Evolutionary conservation across 495 filamentous ascomycete genomes (phyloP).

Genomic region (Penicillium daleae): DNA sequence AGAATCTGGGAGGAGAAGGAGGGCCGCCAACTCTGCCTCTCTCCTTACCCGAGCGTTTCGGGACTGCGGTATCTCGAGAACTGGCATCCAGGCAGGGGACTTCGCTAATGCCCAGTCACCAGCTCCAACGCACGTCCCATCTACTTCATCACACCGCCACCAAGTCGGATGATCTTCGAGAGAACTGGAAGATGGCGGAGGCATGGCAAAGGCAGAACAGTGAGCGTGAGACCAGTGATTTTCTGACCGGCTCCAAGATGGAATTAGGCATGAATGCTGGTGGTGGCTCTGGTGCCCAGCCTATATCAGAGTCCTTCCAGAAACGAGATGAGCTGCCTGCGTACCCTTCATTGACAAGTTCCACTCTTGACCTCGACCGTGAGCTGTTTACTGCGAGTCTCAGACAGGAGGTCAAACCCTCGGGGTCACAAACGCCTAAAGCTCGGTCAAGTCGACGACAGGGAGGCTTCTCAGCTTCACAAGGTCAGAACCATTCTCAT

Average conservation of each 20-base stretch:
- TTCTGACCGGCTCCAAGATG: background rate
- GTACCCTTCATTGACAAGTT: background rate
- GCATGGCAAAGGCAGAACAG: constrained; percentile 27
- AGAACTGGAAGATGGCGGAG: constrained; percentile 34
- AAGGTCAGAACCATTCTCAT: constrained; percentile 4
- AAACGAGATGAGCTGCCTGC: background rate
- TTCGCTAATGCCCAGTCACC: constrained; percentile 23
- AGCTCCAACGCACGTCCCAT: constrained; percentile 15
- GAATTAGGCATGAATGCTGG: background rate
- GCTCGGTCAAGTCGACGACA: background rate
- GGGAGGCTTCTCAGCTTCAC: background rate
- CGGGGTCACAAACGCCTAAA: background rate
- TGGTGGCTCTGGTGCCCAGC: background rate
- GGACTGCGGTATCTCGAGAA: constrained; percentile 40
- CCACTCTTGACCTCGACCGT: constrained; percentile 33
- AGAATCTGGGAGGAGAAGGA: background rate
- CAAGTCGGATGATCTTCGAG: constrained; percentile 31
- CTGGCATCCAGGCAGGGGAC: constrained; percentile 35
- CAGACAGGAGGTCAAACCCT: constrained; percentile 22
- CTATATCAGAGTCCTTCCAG: background rate
- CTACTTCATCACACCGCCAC: constrained; percentile 18
- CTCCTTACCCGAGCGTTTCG: constrained; percentile 39
- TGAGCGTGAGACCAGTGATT: background rate
- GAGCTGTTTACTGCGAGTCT: constrained; percentile 36
- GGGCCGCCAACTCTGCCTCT: constrained; percentile 29